These are phyloP conservation scores for Cladosporium phlei DNA, from an alignment of 2,329 filamentous ascomycete genomes.

Conservation along the genomic window DNA sequence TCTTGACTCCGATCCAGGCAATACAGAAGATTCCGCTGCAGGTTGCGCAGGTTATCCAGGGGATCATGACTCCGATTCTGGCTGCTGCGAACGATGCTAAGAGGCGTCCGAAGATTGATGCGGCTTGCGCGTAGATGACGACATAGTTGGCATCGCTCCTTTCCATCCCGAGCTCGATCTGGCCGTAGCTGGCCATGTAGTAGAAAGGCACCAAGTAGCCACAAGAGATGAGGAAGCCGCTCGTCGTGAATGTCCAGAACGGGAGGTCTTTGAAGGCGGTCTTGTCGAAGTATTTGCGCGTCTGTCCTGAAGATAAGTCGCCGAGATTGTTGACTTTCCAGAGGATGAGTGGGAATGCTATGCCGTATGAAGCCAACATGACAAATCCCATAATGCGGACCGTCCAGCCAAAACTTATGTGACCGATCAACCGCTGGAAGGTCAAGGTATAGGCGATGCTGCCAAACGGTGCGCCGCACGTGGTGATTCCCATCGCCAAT, in stretches of 20 bases:
- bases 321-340: conserved; percentile 31
- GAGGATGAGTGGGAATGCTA: conserved; percentile 34
- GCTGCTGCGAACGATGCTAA: conserved; percentile 48
- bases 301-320: conserved; percentile 23
- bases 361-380: conserved; percentile 42
- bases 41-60: conserved; percentile 47
- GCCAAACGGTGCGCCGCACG: conserved; percentile 57
- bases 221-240: conserved; percentile 31
- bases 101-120: conserved; percentile 51
- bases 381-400: conserved; percentile 58
- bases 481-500: conserved; percentile 56
- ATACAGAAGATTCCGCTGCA: conserved; percentile 47
- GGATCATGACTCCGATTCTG: conserved; percentile 49
- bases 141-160: conserved; percentile 49
- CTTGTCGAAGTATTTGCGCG: conserved; percentile 35
- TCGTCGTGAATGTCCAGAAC: conserved; percentile 34
- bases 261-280: conserved; percentile 37
- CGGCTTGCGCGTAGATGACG: conserved; percentile 54
- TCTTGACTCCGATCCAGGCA: conserved; percentile 52
- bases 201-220: conserved; percentile 38
- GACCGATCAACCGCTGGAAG: conserved; percentile 50
- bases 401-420: conserved; percentile 60
- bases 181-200: conserved; percentile 38
- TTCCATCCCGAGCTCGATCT: conserved; percentile 36
- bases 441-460: conserved; percentile 55